phyloP scores from a whole-genome alignment of 148 eudicot species.

The Silene conica region DNA sequence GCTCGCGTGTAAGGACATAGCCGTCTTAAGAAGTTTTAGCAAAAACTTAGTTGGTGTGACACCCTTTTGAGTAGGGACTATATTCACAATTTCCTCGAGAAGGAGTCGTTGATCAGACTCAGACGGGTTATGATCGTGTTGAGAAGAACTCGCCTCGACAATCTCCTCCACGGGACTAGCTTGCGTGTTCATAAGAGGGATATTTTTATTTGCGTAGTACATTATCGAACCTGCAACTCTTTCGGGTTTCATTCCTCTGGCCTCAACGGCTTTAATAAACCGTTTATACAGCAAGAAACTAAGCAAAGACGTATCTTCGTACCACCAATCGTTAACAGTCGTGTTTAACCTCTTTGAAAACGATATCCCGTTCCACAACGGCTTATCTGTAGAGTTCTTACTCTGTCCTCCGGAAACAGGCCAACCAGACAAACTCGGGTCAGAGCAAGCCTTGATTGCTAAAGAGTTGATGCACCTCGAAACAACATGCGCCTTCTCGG shows the following conservation, averaged over 20 bases:
- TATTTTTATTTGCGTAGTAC: conserved; percentile 46
- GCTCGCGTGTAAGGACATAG: conserved; percentile 56
- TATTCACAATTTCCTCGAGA: conserved; percentile 56
- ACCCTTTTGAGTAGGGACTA: conserved; percentile 57
- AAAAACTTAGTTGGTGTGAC: conserved; percentile 49
- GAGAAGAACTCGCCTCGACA: conserved; percentile 20
- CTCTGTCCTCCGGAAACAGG: conserved; percentile 26
- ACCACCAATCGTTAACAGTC: conserved; percentile 66
- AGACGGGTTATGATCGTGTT: conserved; percentile 24
- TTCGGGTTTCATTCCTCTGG: conserved; percentile 61
- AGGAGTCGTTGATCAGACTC: conserved; percentile 52
- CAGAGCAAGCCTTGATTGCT: conserved; percentile 57
- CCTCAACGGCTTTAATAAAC: conserved; percentile 46
- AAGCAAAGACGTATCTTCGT: conserved; percentile 55
- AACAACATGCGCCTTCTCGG: conserved; percentile 58
- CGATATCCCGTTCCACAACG: conserved; percentile 54
- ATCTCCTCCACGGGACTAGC: conserved; percentile 20
- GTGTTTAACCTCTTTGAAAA: conserved; percentile 24
- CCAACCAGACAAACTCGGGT: conserved; percentile 43
- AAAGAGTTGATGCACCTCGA: conserved; percentile 56
- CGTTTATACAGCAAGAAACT: conserved; percentile 52
- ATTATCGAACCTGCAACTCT: conserved; percentile 52
- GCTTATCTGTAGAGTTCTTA: conserved; percentile 20
- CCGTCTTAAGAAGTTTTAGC: conserved; percentile 44
- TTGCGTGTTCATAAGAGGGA: conserved; percentile 36